Conservation (phyloP, 768 basidiomycete genomes). For the Mycena polygramma region DNA sequence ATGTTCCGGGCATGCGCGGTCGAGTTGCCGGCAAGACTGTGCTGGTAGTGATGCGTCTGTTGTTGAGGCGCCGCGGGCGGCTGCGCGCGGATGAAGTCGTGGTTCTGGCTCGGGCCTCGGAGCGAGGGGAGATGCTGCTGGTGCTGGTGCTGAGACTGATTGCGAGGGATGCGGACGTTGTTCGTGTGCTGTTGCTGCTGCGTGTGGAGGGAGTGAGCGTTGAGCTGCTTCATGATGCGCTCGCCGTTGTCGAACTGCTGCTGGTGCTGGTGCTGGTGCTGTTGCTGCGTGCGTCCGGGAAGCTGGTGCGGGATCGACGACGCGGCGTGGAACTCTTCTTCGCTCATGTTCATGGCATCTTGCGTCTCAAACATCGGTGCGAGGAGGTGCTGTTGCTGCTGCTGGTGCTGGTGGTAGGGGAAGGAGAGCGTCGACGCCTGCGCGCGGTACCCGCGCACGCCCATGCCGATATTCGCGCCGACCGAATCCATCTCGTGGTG, state of each 20-base stretch:
- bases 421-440: slow-evolving; percentile 51
- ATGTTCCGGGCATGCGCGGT: slow-evolving; percentile 15
- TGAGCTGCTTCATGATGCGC: slow-evolving; percentile 21
- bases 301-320: slow-evolving; percentile 25
- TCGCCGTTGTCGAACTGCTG: slow-evolving; percentile 27
- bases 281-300: slow-evolving; percentile 22
- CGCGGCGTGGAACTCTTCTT: slow-evolving; percentile 54
- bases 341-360: slow-evolving; percentile 45
- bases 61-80: slow-evolving; percentile 1
- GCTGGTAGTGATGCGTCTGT: slow-evolving; percentile 33
- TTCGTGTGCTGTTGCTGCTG: slow-evolving; percentile 15
- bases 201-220: slow-evolving; percentile 23
- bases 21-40: neutral
- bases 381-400: slow-evolving; percentile 37
- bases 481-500: slow-evolving; percentile 36
- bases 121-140: slow-evolving; percentile 14
- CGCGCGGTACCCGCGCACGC: slow-evolving; percentile 58
- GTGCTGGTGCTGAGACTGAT: slow-evolving; percentile 9
- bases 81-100: slow-evolving; percentile 22
- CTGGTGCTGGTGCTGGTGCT: too few relatives aligned
- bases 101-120: slow-evolving; percentile 24
- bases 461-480: slow-evolving; percentile 52
- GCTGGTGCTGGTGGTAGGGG: slow-evolving; percentile 38
- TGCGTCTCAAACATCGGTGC: slow-evolving; percentile 31
- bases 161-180: slow-evolving; percentile 31